A percentile compares a stretch with the other conserved stretches of the same genome.
phyloP scores from a whole-genome alignment of 1,284 basidiomycete species.

The Bjerkandera adusta region DNA sequence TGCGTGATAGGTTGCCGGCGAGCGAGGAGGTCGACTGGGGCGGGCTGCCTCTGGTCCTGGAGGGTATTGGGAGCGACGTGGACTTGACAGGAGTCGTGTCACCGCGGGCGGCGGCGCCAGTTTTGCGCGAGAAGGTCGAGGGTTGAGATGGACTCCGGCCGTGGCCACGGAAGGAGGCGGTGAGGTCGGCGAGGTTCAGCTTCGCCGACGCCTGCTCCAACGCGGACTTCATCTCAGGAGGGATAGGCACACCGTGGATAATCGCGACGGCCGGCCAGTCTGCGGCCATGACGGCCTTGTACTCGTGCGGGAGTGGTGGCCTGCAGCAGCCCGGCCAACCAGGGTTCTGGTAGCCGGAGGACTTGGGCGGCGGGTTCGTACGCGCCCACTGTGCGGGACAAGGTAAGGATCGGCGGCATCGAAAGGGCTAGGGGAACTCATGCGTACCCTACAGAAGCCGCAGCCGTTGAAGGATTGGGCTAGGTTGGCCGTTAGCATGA shows the following conservation, averaged over 20 bases:
- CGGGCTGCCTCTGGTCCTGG: slow-evolving; percentile 42
- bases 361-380: slow-evolving; percentile 49
- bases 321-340: slow-evolving; percentile 86
- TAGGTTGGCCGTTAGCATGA: slow-evolving; percentile 28
- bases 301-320: slow-evolving; percentile 56
- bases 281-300: slow-evolving; percentile 60
- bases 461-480: slow-evolving; percentile 81
- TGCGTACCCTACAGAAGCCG: slow-evolving; percentile 80
- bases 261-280: slow-evolving; percentile 78
- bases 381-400: slow-evolving; percentile 59
- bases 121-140: slow-evolving; percentile 48
- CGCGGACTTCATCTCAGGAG: slow-evolving; percentile 61
- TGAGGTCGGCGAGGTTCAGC: background rate
- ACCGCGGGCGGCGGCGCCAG: slow-evolving; percentile 37
- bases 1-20: slow-evolving; percentile 37
- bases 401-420: slow-evolving; percentile 29
- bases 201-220: slow-evolving; percentile 41
- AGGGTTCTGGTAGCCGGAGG: slow-evolving; percentile 57
- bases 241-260: slow-evolving; percentile 68
- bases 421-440: slow-evolving; percentile 18
- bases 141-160: slow-evolving; percentile 24
- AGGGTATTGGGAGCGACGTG: slow-evolving; percentile 34
- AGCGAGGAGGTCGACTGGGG: slow-evolving; percentile 39
- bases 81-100: slow-evolving; percentile 26
- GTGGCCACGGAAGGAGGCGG: slow-evolving; percentile 9